Conservation (phyloP, 164 flowering plant genomes). For the Vitis amurensis region DNA sequence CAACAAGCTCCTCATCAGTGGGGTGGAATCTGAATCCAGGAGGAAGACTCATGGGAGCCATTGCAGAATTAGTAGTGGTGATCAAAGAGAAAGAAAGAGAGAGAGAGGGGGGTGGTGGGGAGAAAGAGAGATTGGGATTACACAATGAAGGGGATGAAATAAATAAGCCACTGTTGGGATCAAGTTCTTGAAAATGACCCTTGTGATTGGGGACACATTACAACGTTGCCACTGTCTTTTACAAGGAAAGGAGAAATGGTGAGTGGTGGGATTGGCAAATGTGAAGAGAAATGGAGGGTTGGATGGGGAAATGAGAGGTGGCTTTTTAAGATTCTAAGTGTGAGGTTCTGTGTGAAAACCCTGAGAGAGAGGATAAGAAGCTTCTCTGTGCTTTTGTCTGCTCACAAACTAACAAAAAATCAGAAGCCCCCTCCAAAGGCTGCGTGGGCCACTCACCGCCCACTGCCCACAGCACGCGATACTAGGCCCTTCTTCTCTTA, state of each 20-base stretch:
- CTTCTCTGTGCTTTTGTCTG: constrained; percentile 65
- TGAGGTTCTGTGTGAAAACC: constrained; percentile 43
- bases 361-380: constrained; percentile 44
- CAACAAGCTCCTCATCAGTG: constrained; percentile 74
- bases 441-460: constrained; percentile 43
- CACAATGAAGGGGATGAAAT: constrained; percentile 7
- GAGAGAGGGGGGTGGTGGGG: not conserved
- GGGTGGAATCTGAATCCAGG: constrained; percentile 81
- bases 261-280: constrained; percentile 1
- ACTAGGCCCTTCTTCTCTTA: constrained; percentile 12
- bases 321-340: constrained; percentile 48
- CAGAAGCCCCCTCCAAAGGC: constrained; percentile 34
- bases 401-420: constrained; percentile 52
- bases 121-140: constrained; percentile 1
- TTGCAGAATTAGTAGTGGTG: constrained; percentile 1
- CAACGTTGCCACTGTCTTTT: constrained; percentile 16
- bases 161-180: constrained; percentile 38
- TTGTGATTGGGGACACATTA: constrained; percentile 5
- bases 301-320: constrained; percentile 5
- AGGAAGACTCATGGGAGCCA: constrained; percentile 70
- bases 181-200: constrained; percentile 7
- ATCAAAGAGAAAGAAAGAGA: constrained; percentile 7
- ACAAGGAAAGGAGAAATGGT: not conserved
- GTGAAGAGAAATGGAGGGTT: not conserved
- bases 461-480: constrained; percentile 33